Conservation (phyloP, 192 early-diverging fungal species). For the Coemansia sp. region DNA sequence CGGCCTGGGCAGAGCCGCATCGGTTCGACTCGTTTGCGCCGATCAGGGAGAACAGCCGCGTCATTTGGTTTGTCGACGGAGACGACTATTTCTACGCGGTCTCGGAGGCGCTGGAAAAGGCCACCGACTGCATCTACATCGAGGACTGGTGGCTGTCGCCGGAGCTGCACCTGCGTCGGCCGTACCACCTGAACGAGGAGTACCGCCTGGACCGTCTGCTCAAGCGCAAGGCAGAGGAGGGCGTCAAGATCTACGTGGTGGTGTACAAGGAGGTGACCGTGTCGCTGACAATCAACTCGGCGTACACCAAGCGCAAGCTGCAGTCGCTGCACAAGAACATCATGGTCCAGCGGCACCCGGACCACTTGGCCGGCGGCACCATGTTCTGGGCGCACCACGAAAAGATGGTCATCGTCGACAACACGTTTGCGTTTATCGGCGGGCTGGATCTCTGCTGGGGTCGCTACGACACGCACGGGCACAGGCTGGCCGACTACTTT, state of each 20-base stretch:
- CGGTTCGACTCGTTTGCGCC: conserved; percentile 74
- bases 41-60: conserved; percentile 60
- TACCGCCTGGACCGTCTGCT: conserved; percentile 77
- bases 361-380: conserved; percentile 67
- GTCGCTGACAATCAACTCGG: conserved; percentile 68
- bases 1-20: conserved; percentile 64
- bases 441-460: conserved; percentile 86
- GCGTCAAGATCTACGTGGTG: conserved; percentile 78
- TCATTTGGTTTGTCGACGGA: conserved; percentile 72
- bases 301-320: conserved; percentile 70
- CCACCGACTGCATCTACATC: conserved; percentile 67
- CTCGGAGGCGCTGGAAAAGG: conserved; percentile 67
- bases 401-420: conserved; percentile 80
- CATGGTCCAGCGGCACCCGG: conserved; percentile 79
- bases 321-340: conserved; percentile 72
- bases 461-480: conserved; percentile 78
- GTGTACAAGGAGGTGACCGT: conserved; percentile 81
- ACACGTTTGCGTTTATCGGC: conserved; percentile 78
- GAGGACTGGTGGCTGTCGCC: conserved; percentile 89
- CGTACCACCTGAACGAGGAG: conserved; percentile 68
- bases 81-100: conserved; percentile 73
- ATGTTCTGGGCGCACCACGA: conserved; percentile 85
- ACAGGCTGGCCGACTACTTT: conserved; percentile 70
- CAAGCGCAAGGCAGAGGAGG: conserved; percentile 75
- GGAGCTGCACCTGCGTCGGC: conserved; percentile 79